phyloP scores from a whole-genome alignment of 352 stramenopile species.

The Pythium grandisporangium region DNA sequence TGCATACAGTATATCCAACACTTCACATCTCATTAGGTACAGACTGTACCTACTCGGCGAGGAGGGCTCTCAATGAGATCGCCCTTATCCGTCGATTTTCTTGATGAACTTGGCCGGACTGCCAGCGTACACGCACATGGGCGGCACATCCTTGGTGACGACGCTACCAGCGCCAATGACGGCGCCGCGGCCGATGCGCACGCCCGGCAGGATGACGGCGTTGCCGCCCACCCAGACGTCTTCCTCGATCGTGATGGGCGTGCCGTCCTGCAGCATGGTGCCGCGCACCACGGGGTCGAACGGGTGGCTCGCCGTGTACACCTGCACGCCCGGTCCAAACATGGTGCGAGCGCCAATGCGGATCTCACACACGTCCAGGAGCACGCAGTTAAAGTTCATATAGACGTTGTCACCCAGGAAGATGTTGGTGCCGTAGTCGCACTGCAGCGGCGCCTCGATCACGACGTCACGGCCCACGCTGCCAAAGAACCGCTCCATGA shows the following conservation, averaged over 20 bases:
- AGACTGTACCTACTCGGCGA: not conserved
- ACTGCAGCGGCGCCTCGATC: conserved; percentile 74
- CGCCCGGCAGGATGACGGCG: conserved; percentile 37
- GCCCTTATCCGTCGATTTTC: conserved; percentile 4
- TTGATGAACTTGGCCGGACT: conserved; percentile 63
- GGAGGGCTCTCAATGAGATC: not conserved
- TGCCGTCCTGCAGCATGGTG: conserved; percentile 32
- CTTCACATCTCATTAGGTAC: too few relatives aligned
- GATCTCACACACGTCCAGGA: conserved; percentile 68
- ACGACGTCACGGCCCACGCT: conserved; percentile 20
- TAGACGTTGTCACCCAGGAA: conserved; percentile 52
- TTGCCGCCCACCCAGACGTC: conserved; percentile 72
- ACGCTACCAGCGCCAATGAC: conserved; percentile 61
- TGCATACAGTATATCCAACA: too few relatives aligned
- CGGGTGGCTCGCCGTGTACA: conserved; percentile 69
- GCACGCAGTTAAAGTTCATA: conserved; percentile 80
- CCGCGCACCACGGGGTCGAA: conserved; percentile 26
- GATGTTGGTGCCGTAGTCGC: conserved; percentile 81
- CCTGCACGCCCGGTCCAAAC: conserved; percentile 51
- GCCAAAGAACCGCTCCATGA: conserved; percentile 23
- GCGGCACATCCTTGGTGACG: conserved; percentile 53
- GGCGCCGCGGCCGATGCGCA: conserved; percentile 37
- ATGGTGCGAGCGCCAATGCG: conserved; percentile 57
- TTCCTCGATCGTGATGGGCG: conserved; percentile 53
- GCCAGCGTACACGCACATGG: conserved; percentile 38